Evolutionary conservation across 1,139 yeast species (phyloP).

Genomic region (Pichia sp.): DNA sequence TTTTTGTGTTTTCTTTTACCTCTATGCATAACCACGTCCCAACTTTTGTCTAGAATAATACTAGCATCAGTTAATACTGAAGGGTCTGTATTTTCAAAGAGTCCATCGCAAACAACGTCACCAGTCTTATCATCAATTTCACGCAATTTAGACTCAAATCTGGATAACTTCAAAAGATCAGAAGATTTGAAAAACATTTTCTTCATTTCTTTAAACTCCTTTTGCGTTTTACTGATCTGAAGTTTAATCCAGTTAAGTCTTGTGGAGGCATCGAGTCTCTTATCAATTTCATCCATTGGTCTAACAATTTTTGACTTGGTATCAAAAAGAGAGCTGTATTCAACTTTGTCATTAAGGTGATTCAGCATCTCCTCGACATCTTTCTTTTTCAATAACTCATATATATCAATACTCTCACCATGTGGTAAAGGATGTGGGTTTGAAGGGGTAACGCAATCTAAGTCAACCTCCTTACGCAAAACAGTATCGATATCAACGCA

Average conservation of each 20-base stretch:
- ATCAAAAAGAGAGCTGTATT: slow-evolving; percentile 9
- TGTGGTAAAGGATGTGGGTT: slow-evolving; percentile 63
- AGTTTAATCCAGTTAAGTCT: slow-evolving; percentile 26
- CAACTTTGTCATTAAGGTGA: slow-evolving; percentile 14
- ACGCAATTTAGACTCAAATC: slow-evolving; percentile 13
- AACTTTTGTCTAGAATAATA: slow-evolving; percentile 3
- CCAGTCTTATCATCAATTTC: slow-evolving; percentile 15
- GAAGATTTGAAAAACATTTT: slow-evolving; percentile 15
- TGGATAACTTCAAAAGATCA: slow-evolving; percentile 13
- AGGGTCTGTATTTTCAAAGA: slow-evolving; percentile 5
- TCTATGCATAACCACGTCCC: slow-evolving; percentile 5
- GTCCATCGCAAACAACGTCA: slow-evolving; percentile 18
- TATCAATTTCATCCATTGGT: slow-evolving; percentile 28
- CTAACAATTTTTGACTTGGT: slow-evolving; percentile 13
- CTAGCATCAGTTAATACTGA: slow-evolving; percentile 8
- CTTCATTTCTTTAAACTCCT: slow-evolving; percentile 26
- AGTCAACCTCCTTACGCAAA: slow-evolving; percentile 78
- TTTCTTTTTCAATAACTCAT: slow-evolving; percentile 36
- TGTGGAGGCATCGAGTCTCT: slow-evolving; percentile 21
- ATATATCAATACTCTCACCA: slow-evolving; percentile 71
- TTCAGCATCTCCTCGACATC: slow-evolving; percentile 24
- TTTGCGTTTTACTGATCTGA: slow-evolving; percentile 28
- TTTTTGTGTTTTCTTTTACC: slow-evolving; percentile 1
- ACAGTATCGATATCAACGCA: slow-evolving; percentile 88
- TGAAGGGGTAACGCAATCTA: slow-evolving; percentile 89